phyloP scores from a whole-genome alignment of 306 rosid genomes.

The Argentina anserina region DNA sequence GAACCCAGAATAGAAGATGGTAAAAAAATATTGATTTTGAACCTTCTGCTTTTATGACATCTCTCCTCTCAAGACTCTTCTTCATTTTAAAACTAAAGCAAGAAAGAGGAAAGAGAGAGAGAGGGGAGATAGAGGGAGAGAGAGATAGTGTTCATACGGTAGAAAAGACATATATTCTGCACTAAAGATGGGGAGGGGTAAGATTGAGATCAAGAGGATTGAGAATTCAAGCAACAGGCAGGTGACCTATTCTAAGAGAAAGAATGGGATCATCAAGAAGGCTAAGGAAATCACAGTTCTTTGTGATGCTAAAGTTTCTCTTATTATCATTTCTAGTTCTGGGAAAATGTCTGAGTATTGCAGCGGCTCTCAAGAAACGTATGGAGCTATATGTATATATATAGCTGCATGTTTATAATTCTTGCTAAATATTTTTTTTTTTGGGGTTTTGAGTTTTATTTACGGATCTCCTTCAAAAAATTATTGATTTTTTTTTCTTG shows the following conservation, averaged over 20 bases:
- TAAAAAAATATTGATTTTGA: neutral
- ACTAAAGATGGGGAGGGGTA: slow-evolving; percentile 77
- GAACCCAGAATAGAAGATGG: slow-evolving; percentile 1
- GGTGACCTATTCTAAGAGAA: slow-evolving; percentile 87
- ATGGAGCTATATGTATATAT: slow-evolving; percentile 15
- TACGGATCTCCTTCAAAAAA: neutral
- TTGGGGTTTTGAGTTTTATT: neutral
- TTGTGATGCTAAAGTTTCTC: slow-evolving; percentile 81
- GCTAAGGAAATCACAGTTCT: slow-evolving; percentile 81
- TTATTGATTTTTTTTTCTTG: neutral
- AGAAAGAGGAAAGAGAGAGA: slow-evolving; percentile 3
- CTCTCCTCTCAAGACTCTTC: neutral
- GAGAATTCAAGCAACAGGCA: slow-evolving; percentile 85
- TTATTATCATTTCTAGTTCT: slow-evolving; percentile 50
- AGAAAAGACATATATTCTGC: neutral
- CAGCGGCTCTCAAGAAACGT: slow-evolving; percentile 67
- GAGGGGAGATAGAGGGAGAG: neutral
- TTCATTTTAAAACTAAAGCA: neutral
- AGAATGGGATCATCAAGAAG: slow-evolving; percentile 73
- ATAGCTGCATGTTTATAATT: neutral
- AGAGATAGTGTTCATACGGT: neutral
- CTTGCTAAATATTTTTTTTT: neutral
- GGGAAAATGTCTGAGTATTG: slow-evolving; percentile 71
- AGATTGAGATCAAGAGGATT: slow-evolving; percentile 93
- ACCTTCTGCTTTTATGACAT: slow-evolving; percentile 4